Evolutionary conservation across 805 yeast genomes (phyloP).

Genomic region (Sugiyamaella floridensis): DNA sequence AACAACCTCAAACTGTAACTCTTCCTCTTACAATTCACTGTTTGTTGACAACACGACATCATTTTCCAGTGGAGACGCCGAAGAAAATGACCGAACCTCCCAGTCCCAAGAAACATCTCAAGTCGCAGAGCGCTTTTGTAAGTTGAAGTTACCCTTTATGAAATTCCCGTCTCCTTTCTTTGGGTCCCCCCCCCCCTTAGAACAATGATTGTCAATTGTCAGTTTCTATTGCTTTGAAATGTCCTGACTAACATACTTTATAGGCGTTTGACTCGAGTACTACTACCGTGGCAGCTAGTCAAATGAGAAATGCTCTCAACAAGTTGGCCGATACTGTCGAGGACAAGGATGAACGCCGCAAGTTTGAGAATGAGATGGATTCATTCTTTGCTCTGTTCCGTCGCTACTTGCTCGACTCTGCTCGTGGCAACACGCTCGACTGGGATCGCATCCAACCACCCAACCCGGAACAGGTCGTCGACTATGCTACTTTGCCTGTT

Average conservation of each 20-base stretch:
- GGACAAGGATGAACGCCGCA: conserved; percentile 35
- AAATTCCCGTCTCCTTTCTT: too few species aligned
- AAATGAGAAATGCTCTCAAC: conserved; percentile 94
- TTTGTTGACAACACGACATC: too few species aligned
- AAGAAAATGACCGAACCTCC: neutral
- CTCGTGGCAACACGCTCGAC: conserved; percentile 72
- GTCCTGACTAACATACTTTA: neutral
- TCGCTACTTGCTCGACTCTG: conserved; percentile 84
- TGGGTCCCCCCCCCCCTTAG: too few species aligned
- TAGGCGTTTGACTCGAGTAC: conserved; percentile 87
- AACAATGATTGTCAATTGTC: too few species aligned
- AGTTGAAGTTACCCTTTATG: conserved; percentile 27
- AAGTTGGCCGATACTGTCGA: conserved; percentile 75
- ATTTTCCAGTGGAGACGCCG: too few species aligned
- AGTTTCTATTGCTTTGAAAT: too few species aligned
- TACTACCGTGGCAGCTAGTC: conserved; percentile 92
- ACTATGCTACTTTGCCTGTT: conserved; percentile 46
- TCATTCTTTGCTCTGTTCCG: conserved; percentile 88
- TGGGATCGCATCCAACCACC: conserved; percentile 98
- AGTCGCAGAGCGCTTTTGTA: conserved; percentile 66
- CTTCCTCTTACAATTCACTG: too few species aligned
- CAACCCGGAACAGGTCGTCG: conserved; percentile 78
- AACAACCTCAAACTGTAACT: too few species aligned
- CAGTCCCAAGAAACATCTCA: conserved; percentile 50
- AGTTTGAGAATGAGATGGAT: conserved; percentile 89